A percentile compares a stretch with the other conserved stretches of the same genome.
Conservation (phyloP, 2,329 filamentous ascomycete genomes). For the Fusarium sp. region DNA sequence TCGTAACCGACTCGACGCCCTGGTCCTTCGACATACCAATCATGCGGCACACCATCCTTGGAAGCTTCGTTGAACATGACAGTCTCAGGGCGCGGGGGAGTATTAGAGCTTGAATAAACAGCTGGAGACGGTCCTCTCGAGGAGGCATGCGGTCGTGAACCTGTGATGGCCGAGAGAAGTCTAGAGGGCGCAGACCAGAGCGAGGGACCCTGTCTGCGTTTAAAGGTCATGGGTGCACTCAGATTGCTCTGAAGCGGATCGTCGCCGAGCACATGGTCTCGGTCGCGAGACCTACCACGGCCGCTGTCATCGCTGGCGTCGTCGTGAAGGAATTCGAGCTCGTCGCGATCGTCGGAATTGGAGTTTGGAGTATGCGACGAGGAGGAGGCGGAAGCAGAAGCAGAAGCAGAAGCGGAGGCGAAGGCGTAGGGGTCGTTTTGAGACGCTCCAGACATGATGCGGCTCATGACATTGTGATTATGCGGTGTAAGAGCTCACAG, state of each 20-base stretch:
- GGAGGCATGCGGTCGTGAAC: slow-evolving; percentile 26
- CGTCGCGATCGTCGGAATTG: slow-evolving; percentile 55
- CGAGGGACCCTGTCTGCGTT: slow-evolving; percentile 70
- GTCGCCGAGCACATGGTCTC: slow-evolving; percentile 57
- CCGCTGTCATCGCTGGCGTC: slow-evolving; percentile 37
- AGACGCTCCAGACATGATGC: slow-evolving; percentile 54
- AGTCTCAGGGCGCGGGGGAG: slow-evolving; percentile 20
- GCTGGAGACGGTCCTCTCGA: slow-evolving; percentile 34
- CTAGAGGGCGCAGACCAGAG: slow-evolving; percentile 58
- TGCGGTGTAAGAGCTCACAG: slow-evolving; percentile 35
- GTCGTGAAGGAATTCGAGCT: slow-evolving; percentile 56
- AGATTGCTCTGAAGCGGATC: slow-evolving; percentile 65
- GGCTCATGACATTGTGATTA: slow-evolving; percentile 53
- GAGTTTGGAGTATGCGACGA: slow-evolving; percentile 44
- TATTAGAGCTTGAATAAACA: slow-evolving; percentile 20
- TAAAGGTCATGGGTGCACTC: slow-evolving; percentile 71
- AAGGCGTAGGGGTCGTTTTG: slow-evolving; percentile 49
- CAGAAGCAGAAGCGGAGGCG: slow-evolving; percentile 48
- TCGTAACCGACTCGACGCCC: slow-evolving; percentile 94
- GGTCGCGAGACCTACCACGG: slow-evolving; percentile 13
- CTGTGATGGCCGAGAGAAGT: slow-evolving; percentile 59
- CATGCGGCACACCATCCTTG: slow-evolving; percentile 64
- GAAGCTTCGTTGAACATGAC: slow-evolving; percentile 33
- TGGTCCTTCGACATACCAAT: slow-evolving; percentile 92
- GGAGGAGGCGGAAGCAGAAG: slow-evolving; percentile 47